A percentile compares a stretch with the other conserved stretches of the same genome.
Conservation (phyloP, 1,139 yeast species). For the Wickerhamomyces sp. region DNA sequence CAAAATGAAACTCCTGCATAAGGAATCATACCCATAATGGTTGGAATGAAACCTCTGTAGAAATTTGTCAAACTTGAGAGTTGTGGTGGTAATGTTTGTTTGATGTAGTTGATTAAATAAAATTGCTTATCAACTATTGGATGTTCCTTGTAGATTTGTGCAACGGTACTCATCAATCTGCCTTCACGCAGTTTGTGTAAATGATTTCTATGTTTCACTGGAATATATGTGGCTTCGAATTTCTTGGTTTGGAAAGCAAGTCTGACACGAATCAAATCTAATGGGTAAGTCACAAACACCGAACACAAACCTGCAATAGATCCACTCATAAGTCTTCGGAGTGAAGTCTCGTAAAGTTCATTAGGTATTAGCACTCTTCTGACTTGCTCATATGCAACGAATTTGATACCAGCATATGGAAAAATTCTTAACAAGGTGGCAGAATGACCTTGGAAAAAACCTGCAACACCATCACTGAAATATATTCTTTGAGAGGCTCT, state of each 20-base stretch:
- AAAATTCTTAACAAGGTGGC: constrained; percentile 87
- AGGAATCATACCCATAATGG: constrained; percentile 93
- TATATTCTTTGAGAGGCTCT: constrained; percentile 68
- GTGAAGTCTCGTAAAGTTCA: constrained; percentile 69
- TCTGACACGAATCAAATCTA: constrained; percentile 85
- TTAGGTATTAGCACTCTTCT: constrained; percentile 74
- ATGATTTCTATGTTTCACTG: constrained; percentile 22
- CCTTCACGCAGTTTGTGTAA: constrained; percentile 37
- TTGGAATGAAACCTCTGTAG: constrained; percentile 92
- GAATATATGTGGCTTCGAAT: constrained; percentile 14
- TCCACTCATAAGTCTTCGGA: constrained; percentile 81
- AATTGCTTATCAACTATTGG: constrained; percentile 34
- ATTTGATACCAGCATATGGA: constrained; percentile 96
- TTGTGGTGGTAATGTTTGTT: constrained; percentile 26
- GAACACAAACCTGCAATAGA: constrained; percentile 83
- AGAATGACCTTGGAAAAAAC: constrained; percentile 92
- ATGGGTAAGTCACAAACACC: constrained; percentile 87
- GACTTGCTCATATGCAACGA: constrained; percentile 95
- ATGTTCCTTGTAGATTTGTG: constrained; percentile 55
- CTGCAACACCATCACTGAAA: constrained; percentile 65
- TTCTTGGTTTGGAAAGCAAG: constrained; percentile 80
- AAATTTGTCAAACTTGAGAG: constrained; percentile 53
- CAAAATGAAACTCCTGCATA: constrained; percentile 97
- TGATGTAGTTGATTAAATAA: constrained; percentile 17
- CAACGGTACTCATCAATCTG: constrained; percentile 48